Percentiles rank a stretch among this genome's conserved stretches.
Conservation (phyloP, 208 protist genomes). For the Strigomonas culicis region DNA sequence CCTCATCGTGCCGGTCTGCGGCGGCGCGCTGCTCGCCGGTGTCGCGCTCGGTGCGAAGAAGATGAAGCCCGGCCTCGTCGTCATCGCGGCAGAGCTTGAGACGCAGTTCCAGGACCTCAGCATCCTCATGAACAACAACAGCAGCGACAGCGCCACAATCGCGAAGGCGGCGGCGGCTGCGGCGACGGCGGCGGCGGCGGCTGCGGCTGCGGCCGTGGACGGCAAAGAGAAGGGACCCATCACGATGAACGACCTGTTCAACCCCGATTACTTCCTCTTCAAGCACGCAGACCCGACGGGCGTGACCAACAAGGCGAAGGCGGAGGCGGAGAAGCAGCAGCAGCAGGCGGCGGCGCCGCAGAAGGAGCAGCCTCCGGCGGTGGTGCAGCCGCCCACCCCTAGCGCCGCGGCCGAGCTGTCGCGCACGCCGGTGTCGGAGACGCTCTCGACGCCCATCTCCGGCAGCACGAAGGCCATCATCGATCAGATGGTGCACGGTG, state of each 20-base stretch:
- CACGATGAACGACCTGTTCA: conserved; percentile 12
- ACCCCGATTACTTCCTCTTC: background rate
- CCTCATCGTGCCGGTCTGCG: conserved; percentile 86
- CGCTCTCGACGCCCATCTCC: conserved; percentile 17
- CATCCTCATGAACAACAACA: background rate
- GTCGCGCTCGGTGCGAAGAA: conserved; percentile 86
- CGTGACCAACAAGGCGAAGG: background rate
- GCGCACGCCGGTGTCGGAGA: background rate
- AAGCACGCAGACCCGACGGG: background rate
- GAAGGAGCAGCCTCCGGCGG: too few relatives aligned
- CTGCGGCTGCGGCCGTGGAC: background rate
- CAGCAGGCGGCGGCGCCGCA: too few relatives aligned
- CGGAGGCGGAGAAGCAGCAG: background rate
- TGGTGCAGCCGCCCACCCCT: too few relatives aligned
- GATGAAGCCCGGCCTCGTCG: conserved; percentile 83
- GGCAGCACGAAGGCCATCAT: conserved; percentile 27
- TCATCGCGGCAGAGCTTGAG: conserved; percentile 82
- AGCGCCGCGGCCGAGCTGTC: too few relatives aligned
- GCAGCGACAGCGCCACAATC: conserved; percentile 2
- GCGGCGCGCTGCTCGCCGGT: conserved; percentile 85
- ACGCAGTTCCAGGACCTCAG: conserved; percentile 15
- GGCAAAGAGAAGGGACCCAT: conserved; percentile 19
- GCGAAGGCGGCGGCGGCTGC: background rate
- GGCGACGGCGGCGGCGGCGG: conserved; percentile 5
- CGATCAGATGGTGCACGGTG: conserved; percentile 48